Percentiles rank a stretch among this genome's conserved stretches.
phyloP scores from a whole-genome alignment of 805 yeast genomes.

The Peterozyma xylosa region DNA sequence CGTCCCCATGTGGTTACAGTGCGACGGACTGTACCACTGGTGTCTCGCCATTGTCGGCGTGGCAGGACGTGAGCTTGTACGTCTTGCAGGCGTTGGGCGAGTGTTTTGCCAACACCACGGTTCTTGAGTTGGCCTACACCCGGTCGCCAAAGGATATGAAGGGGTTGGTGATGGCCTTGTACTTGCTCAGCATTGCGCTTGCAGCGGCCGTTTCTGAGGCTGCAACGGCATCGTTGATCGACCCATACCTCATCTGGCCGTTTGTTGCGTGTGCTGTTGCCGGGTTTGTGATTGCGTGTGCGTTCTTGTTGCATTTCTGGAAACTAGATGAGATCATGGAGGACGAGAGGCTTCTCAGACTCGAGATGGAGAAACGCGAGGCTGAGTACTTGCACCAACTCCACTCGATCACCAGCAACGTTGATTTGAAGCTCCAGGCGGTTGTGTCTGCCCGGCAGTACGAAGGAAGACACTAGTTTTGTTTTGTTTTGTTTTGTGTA shows the following conservation, averaged over 20 bases:
- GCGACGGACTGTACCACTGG: slow-evolving; percentile 18
- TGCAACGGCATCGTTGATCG: slow-evolving; percentile 28
- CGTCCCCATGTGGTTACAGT: slow-evolving; percentile 36
- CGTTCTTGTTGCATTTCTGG: slow-evolving; percentile 18
- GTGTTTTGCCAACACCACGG: slow-evolving; percentile 43
- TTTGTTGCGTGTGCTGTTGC: slow-evolving; percentile 26
- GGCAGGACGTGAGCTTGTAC: slow-evolving; percentile 25
- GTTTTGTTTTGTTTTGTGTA: too few relatives aligned
- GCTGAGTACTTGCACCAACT: too few relatives aligned
- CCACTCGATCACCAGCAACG: background rate
- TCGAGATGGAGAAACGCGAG: too few relatives aligned
- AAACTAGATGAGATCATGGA: slow-evolving; percentile 19
- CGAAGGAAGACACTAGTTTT: too few relatives aligned
- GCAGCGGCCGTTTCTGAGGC: slow-evolving; percentile 37
- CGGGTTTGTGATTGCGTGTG: slow-evolving; percentile 21
- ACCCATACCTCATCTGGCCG: slow-evolving; percentile 30
- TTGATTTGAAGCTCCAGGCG: slow-evolving; percentile 2
- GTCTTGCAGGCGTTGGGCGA: slow-evolving; percentile 44
- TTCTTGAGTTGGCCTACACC: slow-evolving; percentile 47
- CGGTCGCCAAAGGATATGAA: slow-evolving; percentile 43
- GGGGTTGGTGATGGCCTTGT: slow-evolving; percentile 39
- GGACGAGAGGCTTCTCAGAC: slow-evolving; percentile 6
- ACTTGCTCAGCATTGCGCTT: slow-evolving; percentile 31
- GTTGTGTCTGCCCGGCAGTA: slow-evolving; percentile 1
- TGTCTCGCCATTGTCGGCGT: slow-evolving; percentile 25